Evolutionary conservation across 2,329 filamentous ascomycete species (phyloP).

Genomic region (Bertia moriformis): DNA sequence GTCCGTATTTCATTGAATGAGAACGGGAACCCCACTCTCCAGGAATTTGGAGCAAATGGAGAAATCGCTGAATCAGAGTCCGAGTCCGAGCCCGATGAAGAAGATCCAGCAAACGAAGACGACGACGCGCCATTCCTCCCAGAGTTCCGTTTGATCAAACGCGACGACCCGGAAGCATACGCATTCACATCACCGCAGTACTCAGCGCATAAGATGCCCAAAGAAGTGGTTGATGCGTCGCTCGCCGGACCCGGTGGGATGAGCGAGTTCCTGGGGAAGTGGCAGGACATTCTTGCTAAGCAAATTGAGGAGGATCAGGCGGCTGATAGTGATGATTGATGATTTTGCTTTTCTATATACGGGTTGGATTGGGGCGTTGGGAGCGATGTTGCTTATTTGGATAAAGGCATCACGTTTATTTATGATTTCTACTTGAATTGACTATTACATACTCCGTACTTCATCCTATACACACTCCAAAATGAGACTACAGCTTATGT

Average conservation of each 20-base stretch:
- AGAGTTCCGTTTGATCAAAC: conserved; percentile 44
- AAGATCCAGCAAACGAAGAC: conserved; percentile 9
- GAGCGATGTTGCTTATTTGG: too few species aligned
- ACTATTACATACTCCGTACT: too few species aligned
- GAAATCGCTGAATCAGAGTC: neutral
- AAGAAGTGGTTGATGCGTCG: conserved; percentile 24
- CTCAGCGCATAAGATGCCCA: conserved; percentile 53
- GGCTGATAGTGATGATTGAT: neutral
- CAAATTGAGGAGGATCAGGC: neutral
- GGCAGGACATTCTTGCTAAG: conserved; percentile 29
- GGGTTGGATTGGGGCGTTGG: neutral
- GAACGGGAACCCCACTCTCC: neutral
- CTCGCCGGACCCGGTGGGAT: conserved; percentile 33
- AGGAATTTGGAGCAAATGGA: too few species aligned
- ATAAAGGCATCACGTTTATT: too few species aligned
- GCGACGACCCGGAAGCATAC: conserved; percentile 51
- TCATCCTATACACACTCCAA: too few species aligned
- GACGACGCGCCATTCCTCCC: conserved; percentile 29
- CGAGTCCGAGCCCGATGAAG: neutral
- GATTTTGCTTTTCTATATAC: neutral
- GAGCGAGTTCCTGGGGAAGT: conserved; percentile 37
- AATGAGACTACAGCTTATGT: conserved; percentile 83
- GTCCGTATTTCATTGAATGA: conserved; percentile 23
- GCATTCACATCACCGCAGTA: conserved; percentile 46
- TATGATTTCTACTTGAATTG: too few species aligned